Evolutionary conservation across 2,329 filamentous ascomycete genomes (phyloP).

Genomic region (Fragosphaeria purpurea): DNA sequence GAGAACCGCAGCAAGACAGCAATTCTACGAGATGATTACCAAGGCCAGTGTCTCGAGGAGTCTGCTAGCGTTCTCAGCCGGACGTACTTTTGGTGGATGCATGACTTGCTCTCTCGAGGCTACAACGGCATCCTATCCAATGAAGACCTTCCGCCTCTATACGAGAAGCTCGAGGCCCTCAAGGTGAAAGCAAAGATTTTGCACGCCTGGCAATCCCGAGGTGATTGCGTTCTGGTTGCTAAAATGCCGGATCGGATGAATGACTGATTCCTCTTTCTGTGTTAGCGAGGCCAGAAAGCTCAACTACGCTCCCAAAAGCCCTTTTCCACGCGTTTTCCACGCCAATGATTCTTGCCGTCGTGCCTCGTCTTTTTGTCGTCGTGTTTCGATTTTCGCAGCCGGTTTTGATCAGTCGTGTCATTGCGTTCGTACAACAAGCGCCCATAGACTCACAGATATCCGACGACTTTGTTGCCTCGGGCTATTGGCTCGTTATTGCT

Average conservation of each 20-base stretch:
- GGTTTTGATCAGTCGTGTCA: constrained; percentile 26
- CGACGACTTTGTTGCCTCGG: constrained; percentile 3
- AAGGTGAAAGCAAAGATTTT: constrained; percentile 15
- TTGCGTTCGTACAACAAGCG: constrained; percentile 17
- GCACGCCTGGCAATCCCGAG: constrained; percentile 18
- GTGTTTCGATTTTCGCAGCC: constrained; percentile 31
- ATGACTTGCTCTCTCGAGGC: constrained; percentile 19
- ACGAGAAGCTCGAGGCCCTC: constrained; percentile 14
- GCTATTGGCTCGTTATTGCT: constrained; percentile 22
- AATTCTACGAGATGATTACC: constrained; percentile 6
- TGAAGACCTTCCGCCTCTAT: constrained; percentile 18
- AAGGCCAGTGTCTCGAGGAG: constrained; percentile 19
- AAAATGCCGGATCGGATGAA: too few relatives aligned
- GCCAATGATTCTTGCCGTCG: constrained; percentile 21
- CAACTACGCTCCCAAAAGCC: constrained; percentile 19
- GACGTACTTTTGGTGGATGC: constrained; percentile 24
- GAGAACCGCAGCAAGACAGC: constrained; percentile 15
- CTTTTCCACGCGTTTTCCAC: constrained; percentile 20
- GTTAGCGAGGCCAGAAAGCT: constrained; percentile 16
- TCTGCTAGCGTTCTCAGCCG: constrained; percentile 17
- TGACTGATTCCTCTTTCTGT: not conserved
- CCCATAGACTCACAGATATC: not conserved
- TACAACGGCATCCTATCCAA: constrained; percentile 17
- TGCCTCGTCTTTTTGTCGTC: constrained; percentile 27
- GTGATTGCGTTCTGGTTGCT: constrained; percentile 12